Conservation (phyloP, 768 basidiomycete genomes). For the Candolleomyces aberdarensis region DNA sequence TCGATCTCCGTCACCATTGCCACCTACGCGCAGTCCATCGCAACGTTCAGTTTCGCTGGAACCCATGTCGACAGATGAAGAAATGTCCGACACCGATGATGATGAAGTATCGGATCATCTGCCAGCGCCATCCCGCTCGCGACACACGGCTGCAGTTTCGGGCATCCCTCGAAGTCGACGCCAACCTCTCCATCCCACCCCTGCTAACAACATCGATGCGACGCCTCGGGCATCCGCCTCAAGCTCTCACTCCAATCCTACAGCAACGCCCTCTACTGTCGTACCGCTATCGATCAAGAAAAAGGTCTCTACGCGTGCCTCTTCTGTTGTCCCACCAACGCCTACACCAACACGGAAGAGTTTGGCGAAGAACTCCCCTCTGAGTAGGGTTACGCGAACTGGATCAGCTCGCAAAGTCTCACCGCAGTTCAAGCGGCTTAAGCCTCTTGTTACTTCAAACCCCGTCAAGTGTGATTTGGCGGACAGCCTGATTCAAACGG, state of each 20-base stretch:
- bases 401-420: constrained; percentile 32
- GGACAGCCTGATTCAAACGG: constrained; percentile 45
- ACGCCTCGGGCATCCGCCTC: constrained; percentile 44
- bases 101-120: constrained; percentile 5
- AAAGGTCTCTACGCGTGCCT: constrained; percentile 61
- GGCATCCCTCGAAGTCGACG: constrained; percentile 71
- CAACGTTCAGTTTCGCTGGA: constrained; percentile 24
- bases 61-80: constrained; percentile 46
- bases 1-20: constrained; percentile 70
- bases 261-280: constrained; percentile 42
- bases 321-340: constrained; percentile 30
- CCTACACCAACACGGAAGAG: constrained; percentile 38
- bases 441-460: constrained; percentile 24
- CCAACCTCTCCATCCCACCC: constrained; percentile 55
- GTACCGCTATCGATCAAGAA: constrained; percentile 87
- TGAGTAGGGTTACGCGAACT: constrained; percentile 39
- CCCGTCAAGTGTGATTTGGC: constrained; percentile 29
- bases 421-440: constrained; percentile 46
- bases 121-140: constrained; percentile 22
- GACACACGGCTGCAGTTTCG: constrained; percentile 30
- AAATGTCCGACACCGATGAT: constrained; percentile 16
- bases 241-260: constrained; percentile 15
- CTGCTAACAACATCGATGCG: constrained; percentile 42
- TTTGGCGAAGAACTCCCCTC: constrained; percentile 50
- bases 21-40: constrained; percentile 41